phyloP scores from a whole-genome alignment of 2,329 filamentous ascomycete genomes.

The Colletotrichum sublineola region DNA sequence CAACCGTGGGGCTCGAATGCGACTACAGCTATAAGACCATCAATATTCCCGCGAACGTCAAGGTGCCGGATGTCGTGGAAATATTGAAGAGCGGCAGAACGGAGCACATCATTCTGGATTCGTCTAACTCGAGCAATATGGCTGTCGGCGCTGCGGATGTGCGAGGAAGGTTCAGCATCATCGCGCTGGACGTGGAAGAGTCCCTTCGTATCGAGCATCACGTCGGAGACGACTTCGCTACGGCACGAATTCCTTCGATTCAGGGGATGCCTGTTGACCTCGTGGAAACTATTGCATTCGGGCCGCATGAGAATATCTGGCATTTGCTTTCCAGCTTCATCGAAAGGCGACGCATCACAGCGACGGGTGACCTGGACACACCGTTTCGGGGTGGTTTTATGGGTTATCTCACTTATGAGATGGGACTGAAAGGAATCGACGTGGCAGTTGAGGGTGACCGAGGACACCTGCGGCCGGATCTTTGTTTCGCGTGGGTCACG shows the following conservation, averaged over 20 bases:
- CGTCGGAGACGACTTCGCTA: constrained; percentile 60
- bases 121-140: constrained; percentile 65
- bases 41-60: constrained; percentile 59
- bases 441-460: constrained; percentile 54
- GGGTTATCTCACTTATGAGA: constrained; percentile 88
- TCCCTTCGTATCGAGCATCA: constrained; percentile 71
- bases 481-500: constrained; percentile 82
- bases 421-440: constrained; percentile 75
- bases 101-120: constrained; percentile 71
- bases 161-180: constrained; percentile 78
- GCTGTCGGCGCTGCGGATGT: constrained; percentile 58
- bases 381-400: constrained; percentile 88
- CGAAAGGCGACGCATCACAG: constrained; percentile 47
- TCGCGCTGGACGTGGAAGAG: constrained; percentile 74
- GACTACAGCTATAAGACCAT: constrained; percentile 59
- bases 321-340: constrained; percentile 63
- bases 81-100: constrained; percentile 55
- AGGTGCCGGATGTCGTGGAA: constrained; percentile 69
- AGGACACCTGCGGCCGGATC: constrained; percentile 70
- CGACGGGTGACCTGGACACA: constrained; percentile 42
- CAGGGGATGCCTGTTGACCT: constrained; percentile 41
- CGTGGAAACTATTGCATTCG: constrained; percentile 49
- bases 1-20: constrained; percentile 48
- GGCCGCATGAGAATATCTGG: constrained; percentile 58
- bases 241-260: constrained; percentile 45